These are phyloP conservation scores for Monilinia vaccinii-corymbosi DNA, from an alignment of 2,329 filamentous ascomycete species.

Conservation along the genomic window DNA sequence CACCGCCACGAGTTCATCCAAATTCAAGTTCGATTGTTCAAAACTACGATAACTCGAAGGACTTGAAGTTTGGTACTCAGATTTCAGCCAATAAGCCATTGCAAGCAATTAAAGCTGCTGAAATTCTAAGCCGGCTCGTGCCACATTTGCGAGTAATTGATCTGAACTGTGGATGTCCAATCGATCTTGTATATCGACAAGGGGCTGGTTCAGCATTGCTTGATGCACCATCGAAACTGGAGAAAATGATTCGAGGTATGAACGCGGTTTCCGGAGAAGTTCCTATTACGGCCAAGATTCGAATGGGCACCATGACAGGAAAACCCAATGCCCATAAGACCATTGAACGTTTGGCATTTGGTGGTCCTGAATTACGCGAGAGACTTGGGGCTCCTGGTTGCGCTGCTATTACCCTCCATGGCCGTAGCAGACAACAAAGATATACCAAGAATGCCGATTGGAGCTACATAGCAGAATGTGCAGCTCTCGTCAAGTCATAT, in stretches of 20 bases:
- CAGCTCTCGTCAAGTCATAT: slow-evolving; percentile 72
- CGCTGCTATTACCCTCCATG: slow-evolving; percentile 92
- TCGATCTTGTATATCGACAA: slow-evolving; percentile 82
- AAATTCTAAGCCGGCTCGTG: slow-evolving; percentile 66
- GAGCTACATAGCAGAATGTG: slow-evolving; percentile 86
- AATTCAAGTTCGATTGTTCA: slow-evolving; percentile 46
- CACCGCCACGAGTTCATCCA: slow-evolving; percentile 56
- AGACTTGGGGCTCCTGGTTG: slow-evolving; percentile 70
- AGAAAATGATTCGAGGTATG: slow-evolving; percentile 95
- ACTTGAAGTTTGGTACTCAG: slow-evolving; percentile 85
- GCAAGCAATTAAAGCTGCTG: slow-evolving; percentile 80
- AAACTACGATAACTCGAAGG: slow-evolving; percentile 72
- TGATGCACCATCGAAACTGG: slow-evolving; percentile 78
- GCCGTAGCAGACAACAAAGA: slow-evolving; percentile 84
- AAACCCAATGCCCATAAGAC: slow-evolving; percentile 72
- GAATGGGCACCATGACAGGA: slow-evolving; percentile 78
- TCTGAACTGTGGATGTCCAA: slow-evolving; percentile 94
- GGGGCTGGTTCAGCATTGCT: slow-evolving; percentile 87
- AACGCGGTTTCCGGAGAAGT: slow-evolving; percentile 84
- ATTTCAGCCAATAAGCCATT: slow-evolving; percentile 89
- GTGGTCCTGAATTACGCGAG: slow-evolving; percentile 62
- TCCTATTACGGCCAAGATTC: slow-evolving; percentile 89
- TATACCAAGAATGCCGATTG: slow-evolving; percentile 92
- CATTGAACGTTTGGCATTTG: slow-evolving; percentile 74
- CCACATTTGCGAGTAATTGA: slow-evolving; percentile 86